Conservation (phyloP, 2,329 filamentous ascomycete species). For the Fonsecaea pugnacius region DNA sequence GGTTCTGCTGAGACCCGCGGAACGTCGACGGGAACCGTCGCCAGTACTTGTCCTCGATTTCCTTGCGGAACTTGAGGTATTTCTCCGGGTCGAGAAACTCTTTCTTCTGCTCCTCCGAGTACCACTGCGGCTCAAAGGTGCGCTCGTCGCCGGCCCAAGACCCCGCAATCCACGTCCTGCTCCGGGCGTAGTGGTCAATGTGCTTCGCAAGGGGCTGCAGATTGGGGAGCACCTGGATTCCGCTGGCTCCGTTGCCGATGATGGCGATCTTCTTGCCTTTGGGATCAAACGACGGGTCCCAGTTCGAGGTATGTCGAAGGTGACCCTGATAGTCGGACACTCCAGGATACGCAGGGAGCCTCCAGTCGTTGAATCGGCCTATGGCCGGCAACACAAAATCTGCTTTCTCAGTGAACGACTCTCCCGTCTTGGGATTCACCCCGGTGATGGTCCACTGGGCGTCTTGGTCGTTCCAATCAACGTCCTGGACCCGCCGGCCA, state of each 20-base stretch:
- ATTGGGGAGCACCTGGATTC: slow-evolving; percentile 43
- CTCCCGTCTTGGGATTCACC: slow-evolving; percentile 25
- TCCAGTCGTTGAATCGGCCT: slow-evolving; percentile 54
- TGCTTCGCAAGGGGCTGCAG: slow-evolving; percentile 45
- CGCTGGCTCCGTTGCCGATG: slow-evolving; percentile 40
- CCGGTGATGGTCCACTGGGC: slow-evolving; percentile 38
- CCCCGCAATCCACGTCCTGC: slow-evolving; percentile 40
- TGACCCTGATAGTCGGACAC: slow-evolving; percentile 43
- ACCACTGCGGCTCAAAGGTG: slow-evolving; percentile 35
- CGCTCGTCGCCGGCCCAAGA: slow-evolving; percentile 43
- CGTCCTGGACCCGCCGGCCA: slow-evolving; percentile 58
- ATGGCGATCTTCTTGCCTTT: slow-evolving; percentile 37
- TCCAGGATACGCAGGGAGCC: slow-evolving; percentile 38
- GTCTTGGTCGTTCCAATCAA: slow-evolving; percentile 58
- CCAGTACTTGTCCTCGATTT: slow-evolving; percentile 41
- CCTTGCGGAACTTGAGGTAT: slow-evolving; percentile 43
- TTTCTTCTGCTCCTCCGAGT: slow-evolving; percentile 36
- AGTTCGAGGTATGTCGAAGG: slow-evolving; percentile 49
- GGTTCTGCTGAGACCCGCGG: slow-evolving; percentile 31
- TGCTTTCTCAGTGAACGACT: slow-evolving; percentile 40
- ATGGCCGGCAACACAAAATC: slow-evolving; percentile 64
- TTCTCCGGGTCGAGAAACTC: slow-evolving; percentile 33
- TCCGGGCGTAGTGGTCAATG: slow-evolving; percentile 39
- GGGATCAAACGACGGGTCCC: slow-evolving; percentile 49
- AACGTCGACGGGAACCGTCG: slow-evolving; percentile 35